A percentile compares a stretch with the other conserved stretches of the same genome.
phyloP scores from a whole-genome alignment of 352 stramenopile species.

The Pilasporangium apinafurcum region DNA sequence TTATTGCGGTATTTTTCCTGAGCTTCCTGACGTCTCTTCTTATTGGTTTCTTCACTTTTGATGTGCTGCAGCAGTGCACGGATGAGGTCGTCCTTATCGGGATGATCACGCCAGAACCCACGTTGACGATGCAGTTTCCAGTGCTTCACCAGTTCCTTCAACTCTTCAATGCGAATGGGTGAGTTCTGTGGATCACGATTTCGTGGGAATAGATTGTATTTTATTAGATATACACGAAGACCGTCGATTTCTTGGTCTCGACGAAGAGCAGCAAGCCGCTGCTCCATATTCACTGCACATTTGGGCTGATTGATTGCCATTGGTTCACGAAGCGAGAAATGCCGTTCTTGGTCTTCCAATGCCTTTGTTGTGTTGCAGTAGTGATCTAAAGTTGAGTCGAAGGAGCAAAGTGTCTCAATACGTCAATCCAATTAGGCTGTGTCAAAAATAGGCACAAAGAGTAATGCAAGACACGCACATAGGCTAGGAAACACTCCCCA shows the following conservation, averaged over 20 bases:
- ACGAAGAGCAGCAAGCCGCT: slow-evolving; percentile 65
- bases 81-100: slow-evolving; percentile 87
- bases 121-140: slow-evolving; percentile 88
- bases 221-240: slow-evolving; percentile 77
- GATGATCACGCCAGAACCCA: slow-evolving; percentile 87
- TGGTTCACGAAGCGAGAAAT: slow-evolving; percentile 2
- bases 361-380: too few species aligned
- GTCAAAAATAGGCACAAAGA: not conserved
- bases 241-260: slow-evolving; percentile 84
- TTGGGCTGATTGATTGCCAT: slow-evolving; percentile 77
- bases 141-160: slow-evolving; percentile 89
- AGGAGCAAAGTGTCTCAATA: too few species aligned
- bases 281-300: slow-evolving; percentile 84
- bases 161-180: slow-evolving; percentile 81
- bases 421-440: too few species aligned
- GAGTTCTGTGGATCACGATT: slow-evolving; percentile 83
- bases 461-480: not conserved
- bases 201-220: slow-evolving; percentile 83
- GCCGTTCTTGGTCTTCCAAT: not conserved
- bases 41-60: slow-evolving; percentile 70
- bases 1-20: slow-evolving; percentile 73
- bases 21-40: slow-evolving; percentile 71
- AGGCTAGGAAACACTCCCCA: not conserved
- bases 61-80: slow-evolving; percentile 82
- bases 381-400: too few species aligned